Evolutionary conservation across 139 green algal genomes (phyloP).

Genomic region (Monoraphidium neglectum): DNA sequence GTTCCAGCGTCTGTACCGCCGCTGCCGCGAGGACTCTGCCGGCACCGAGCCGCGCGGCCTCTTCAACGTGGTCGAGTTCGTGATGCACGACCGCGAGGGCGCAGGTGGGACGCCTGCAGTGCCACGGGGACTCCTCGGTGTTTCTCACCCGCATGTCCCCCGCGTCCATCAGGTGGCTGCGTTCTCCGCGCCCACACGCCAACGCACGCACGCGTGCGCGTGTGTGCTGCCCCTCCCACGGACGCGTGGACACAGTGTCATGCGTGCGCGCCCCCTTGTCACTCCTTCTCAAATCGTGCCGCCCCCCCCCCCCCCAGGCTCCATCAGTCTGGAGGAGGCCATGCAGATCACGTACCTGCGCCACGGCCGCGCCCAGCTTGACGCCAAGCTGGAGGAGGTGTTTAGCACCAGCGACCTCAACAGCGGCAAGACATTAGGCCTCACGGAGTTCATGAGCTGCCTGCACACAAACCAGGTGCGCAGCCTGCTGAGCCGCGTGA

Average conservation of each 20-base stretch:
- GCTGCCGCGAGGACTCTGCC: slow-evolving; percentile 75
- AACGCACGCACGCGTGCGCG: no score
- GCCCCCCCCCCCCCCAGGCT: no score
- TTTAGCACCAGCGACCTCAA: slow-evolving; percentile 93
- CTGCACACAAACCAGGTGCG: slow-evolving; percentile 70
- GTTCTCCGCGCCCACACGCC: no score
- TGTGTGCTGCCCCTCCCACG: no score
- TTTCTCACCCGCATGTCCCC: no score
- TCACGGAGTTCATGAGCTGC: slow-evolving; percentile 89
- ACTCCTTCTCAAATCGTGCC: no score
- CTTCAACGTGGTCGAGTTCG: slow-evolving; percentile 95
- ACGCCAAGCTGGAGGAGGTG: slow-evolving; percentile 87
- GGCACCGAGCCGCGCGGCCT: slow-evolving; percentile 89
- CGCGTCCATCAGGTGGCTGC: no score
- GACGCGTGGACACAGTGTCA: no score
- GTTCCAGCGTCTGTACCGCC: slow-evolving; percentile 90
- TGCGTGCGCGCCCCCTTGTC: no score
- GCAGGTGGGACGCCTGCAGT: slow-evolving; percentile 63
- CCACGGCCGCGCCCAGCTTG: slow-evolving; percentile 71
- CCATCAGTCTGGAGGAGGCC: slow-evolving; percentile 70
- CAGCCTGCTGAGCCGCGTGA: background rate
- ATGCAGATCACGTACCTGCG: slow-evolving; percentile 95
- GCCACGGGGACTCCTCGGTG: no score
- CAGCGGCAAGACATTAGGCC: slow-evolving; percentile 81
- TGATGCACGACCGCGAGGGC: slow-evolving; percentile 90